Evolutionary conservation across 345 rosid species (phyloP).

Genomic region (Arabis alpina): DNA sequence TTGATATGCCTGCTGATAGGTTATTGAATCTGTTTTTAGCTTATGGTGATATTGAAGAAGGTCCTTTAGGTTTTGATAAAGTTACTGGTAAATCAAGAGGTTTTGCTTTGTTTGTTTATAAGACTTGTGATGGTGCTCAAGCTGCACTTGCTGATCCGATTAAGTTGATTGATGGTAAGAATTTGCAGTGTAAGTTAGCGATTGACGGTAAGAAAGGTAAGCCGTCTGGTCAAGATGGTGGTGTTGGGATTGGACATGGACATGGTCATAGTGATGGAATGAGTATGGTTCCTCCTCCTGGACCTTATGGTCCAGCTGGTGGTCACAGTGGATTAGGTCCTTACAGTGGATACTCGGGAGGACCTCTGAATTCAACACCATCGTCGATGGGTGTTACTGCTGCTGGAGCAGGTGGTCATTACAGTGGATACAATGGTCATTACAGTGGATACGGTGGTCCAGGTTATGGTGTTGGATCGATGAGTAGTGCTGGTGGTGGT

Average conservation of each 20-base stretch:
- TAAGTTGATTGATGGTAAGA: constrained; percentile 73
- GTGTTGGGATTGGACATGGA: constrained; percentile 47
- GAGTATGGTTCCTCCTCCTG: constrained; percentile 60
- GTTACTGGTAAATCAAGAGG: constrained; percentile 87
- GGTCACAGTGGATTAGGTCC: constrained; percentile 49
- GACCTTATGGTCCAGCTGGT: constrained; percentile 48
- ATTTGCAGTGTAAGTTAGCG: constrained; percentile 73
- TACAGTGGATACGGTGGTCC: constrained; percentile 68
- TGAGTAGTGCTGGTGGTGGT: constrained; percentile 42
- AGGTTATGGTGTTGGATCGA: constrained; percentile 48
- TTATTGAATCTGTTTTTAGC: constrained; percentile 55
- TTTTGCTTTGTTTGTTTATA: constrained; percentile 80
- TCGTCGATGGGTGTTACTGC: constrained; percentile 47
- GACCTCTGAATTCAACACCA: constrained; percentile 57
- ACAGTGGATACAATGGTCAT: constrained; percentile 48
- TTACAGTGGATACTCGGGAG: constrained; percentile 56
- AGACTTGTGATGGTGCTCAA: constrained; percentile 78
- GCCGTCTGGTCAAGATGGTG: constrained; percentile 51
- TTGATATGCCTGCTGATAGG: constrained; percentile 74
- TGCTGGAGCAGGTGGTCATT: constrained; percentile 54
- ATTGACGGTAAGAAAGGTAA: constrained; percentile 80
- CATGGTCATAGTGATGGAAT: constrained; percentile 63
- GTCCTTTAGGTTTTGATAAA: constrained; percentile 88
- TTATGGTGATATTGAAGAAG: constrained; percentile 89
- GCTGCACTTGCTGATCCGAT: constrained; percentile 74